These are phyloP conservation scores for Suillus paluster DNA, from an alignment of 768 basidiomycete species.

Conservation along the genomic window DNA sequence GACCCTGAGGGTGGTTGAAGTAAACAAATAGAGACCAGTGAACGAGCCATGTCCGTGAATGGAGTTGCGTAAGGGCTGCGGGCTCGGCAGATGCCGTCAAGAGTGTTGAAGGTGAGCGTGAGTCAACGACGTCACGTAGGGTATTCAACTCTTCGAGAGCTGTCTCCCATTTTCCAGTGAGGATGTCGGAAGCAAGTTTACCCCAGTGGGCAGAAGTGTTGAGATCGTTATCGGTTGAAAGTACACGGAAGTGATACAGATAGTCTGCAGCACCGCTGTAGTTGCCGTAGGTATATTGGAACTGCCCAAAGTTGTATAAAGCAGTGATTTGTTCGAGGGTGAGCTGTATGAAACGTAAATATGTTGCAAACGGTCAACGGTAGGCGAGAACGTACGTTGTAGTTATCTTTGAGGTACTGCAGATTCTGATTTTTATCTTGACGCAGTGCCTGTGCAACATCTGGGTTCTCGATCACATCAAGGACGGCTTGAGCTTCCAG, in stretches of 20 bases:
- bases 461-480: conserved; percentile 95
- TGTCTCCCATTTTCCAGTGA: conserved; percentile 93
- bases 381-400: conserved; percentile 60
- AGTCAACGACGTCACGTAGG: conserved; percentile 89
- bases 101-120: conserved; percentile 60
- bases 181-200: conserved; percentile 95
- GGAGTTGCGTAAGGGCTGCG: conserved; percentile 82
- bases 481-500: conserved; percentile 92
- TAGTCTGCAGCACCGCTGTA: conserved; percentile 97
- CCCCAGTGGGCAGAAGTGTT: conserved; percentile 99
- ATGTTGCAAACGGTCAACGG: conserved; percentile 11
- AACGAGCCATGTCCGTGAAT: conserved; percentile 95
- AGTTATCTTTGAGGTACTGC: conserved; percentile 92
- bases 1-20: conserved; percentile 93
- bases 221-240: conserved; percentile 91
- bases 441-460: conserved; percentile 90
- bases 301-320: conserved; percentile 97
- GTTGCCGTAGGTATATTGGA: conserved; percentile 98
- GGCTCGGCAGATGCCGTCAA: conserved; percentile 53
- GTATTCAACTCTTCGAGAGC: conserved; percentile 95
- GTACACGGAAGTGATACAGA: conserved; percentile 97
- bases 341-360: conserved; percentile 56
- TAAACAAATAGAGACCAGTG: conserved; percentile 99
- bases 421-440: conserved; percentile 98
- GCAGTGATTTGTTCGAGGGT: conserved; percentile 94